phyloP scores from a whole-genome alignment of 805 yeast species.

The Torulaspora gathmanii region DNA sequence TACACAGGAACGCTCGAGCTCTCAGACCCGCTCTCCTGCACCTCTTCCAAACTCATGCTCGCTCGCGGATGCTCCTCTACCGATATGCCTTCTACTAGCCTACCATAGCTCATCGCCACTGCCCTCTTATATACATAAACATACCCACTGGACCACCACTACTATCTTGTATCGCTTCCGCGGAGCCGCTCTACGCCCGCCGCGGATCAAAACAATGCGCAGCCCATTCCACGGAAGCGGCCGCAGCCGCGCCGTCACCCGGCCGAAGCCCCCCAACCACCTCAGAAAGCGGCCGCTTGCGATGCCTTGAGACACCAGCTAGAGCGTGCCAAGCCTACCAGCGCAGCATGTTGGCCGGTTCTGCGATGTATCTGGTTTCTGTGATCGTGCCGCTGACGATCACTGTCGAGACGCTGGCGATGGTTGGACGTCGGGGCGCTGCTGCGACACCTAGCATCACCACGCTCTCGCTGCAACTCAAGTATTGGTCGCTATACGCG shows the following conservation, averaged over 20 bases:
- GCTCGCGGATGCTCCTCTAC: background rate
- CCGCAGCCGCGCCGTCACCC: background rate
- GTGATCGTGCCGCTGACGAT: slow-evolving; percentile 25
- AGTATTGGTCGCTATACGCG: slow-evolving; percentile 24
- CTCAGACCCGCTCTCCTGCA: slow-evolving; percentile 4
- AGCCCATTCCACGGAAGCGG: background rate
- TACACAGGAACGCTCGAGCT: slow-evolving; percentile 18
- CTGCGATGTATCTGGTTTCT: slow-evolving; percentile 15
- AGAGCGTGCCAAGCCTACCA: too few species aligned
- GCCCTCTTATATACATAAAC: background rate
- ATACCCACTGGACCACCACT: background rate
- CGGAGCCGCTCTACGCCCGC: background rate
- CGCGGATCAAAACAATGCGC: background rate
- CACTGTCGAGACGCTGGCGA: slow-evolving; percentile 21
- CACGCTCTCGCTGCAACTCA: slow-evolving; percentile 15
- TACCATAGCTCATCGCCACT: background rate
- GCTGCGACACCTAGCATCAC: slow-evolving; percentile 1
- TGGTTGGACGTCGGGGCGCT: slow-evolving; percentile 2
- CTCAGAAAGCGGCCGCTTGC: too few species aligned
- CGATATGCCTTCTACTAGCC: too few species aligned
- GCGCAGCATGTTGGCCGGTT: slow-evolving; percentile 7
- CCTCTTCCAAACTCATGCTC: slow-evolving; percentile 3
- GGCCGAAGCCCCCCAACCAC: background rate
- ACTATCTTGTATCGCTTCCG: background rate
- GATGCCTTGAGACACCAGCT: too few species aligned